Evolutionary conservation across 768 basidiomycete species (phyloP), one percentile per base, ranked within the genome.

Genomic region (Postia placenta): DNA sequence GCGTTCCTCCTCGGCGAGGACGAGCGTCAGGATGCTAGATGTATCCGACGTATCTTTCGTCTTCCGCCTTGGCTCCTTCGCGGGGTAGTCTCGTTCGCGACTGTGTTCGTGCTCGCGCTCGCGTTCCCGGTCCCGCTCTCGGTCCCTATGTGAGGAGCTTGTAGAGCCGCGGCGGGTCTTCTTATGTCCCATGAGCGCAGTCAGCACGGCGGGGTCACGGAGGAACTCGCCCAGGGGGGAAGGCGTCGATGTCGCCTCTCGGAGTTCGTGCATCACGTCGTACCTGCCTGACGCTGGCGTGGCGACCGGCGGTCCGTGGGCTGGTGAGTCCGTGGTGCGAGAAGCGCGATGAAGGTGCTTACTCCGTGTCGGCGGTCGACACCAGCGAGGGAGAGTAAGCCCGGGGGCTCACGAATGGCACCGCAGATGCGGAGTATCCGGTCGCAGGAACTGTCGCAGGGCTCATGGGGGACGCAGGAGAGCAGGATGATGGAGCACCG

Each of bases 1-100:
- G 47, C 74, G 72, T 60, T 83, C 80, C 61, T 82, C 80, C 50
- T 82, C 60, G 53, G 75, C 70, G 23, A 75, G 65, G 23, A 74
- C 69, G 11, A 78, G 56, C 19, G 60, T 62, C 30, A 69, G 59
- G 42, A 69, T 58, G 41, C 55, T 60, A 41, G 56, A 38, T 20
- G 56, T 52, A 48, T 64, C 63, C 15, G 54, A 53, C 24, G 54
- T 52, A 41, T 58, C 53, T 37, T 53, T 50, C 24, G 40, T 33
- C 43, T 53, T 50, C 26, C 28, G 23, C 41, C 48, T 40, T 17
- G 41, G 15, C 11, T 49, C 48, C 24, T 42, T 52, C 2, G 30
- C 24, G 4, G 22, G 15, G 19, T 19, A 17, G 7, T 49, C 30
- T 35, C 33, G 37, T 38, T 11, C 1, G 71, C 63, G 35, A 66